Evolutionary conservation across 2,329 filamentous ascomycete species (phyloP).

Genomic region (Fusarium sp.): DNA sequence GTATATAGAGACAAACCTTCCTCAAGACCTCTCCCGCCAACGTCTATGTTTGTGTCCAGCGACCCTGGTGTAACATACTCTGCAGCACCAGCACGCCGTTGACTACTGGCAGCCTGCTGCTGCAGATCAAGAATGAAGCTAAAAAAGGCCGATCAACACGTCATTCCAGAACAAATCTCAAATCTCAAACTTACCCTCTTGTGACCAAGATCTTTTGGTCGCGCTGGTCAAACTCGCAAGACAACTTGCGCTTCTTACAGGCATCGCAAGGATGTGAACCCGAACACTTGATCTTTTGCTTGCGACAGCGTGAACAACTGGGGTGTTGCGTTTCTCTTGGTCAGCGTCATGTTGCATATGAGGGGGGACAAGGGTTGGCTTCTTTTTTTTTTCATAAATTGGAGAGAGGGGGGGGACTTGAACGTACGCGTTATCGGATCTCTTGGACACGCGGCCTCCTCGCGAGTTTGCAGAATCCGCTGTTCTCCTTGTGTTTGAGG

Average conservation of each 20-base stretch:
- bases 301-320: constrained; percentile 45
- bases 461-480: constrained; percentile 21
- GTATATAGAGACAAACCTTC: constrained; percentile 15
- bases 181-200: constrained; percentile 48
- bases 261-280: constrained; percentile 47
- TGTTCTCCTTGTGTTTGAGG: constrained; percentile 29
- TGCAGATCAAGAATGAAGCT: constrained; percentile 51
- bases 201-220: constrained; percentile 60
- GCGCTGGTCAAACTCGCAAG: constrained; percentile 51
- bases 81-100: constrained; percentile 11
- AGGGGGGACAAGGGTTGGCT: not conserved
- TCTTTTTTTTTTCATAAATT: not conserved
- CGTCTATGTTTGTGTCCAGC: constrained; percentile 34
- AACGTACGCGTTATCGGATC: constrained; percentile 41
- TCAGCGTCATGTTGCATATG: constrained; percentile 4
- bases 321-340: not conserved
- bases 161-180: constrained; percentile 14
- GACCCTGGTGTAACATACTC: constrained; percentile 40
- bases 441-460: constrained; percentile 38
- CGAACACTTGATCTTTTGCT: constrained; percentile 49
- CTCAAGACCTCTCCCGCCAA: constrained; percentile 20
- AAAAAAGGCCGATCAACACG: not conserved
- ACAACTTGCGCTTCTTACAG: constrained; percentile 46
- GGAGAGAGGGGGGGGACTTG: not conserved
- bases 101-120: constrained; percentile 37